Evolutionary conservation across 2,329 filamentous ascomycete genomes (phyloP).

Genomic region (Rhinocladiella mackenziei): DNA sequence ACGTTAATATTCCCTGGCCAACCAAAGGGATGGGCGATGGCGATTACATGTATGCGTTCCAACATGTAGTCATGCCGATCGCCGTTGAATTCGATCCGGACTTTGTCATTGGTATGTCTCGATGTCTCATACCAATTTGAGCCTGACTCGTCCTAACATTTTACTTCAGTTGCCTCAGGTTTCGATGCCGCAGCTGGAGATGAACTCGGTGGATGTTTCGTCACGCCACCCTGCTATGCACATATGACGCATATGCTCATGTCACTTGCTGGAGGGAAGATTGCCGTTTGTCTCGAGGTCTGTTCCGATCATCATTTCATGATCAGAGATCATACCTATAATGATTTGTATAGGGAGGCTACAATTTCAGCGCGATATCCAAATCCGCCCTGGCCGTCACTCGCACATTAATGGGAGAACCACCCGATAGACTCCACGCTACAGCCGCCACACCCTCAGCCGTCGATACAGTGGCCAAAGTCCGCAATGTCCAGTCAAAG

Average conservation of each 20-base stretch:
- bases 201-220: slow-evolving; percentile 86
- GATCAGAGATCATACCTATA: background rate
- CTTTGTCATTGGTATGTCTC: slow-evolving; percentile 71
- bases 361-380: slow-evolving; percentile 90
- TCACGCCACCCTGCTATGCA: slow-evolving; percentile 85
- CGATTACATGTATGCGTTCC: slow-evolving; percentile 93
- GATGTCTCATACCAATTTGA: background rate
- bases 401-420: slow-evolving; percentile 90
- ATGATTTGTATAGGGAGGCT: slow-evolving; percentile 65
- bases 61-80: slow-evolving; percentile 94
- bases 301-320: slow-evolving; percentile 4
- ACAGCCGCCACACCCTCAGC: slow-evolving; percentile 49
- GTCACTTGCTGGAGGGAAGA: slow-evolving; percentile 82
- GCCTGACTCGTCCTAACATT: slow-evolving; percentile 12
- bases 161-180: slow-evolving; percentile 69
- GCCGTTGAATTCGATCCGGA: slow-evolving; percentile 91
- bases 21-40: slow-evolving; percentile 81
- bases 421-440: slow-evolving; percentile 60
- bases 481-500: slow-evolving; percentile 56
- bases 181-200: slow-evolving; percentile 96
- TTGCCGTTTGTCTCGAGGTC: slow-evolving; percentile 83
- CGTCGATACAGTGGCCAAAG: slow-evolving; percentile 55
- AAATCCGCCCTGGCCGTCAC: slow-evolving; percentile 88
- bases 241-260: slow-evolving; percentile 99
- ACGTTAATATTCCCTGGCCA: slow-evolving; percentile 67